These are phyloP conservation scores for Drechmeria coniospora DNA, from an alignment of 2,329 filamentous ascomycete species.

Conservation along the genomic window DNA sequence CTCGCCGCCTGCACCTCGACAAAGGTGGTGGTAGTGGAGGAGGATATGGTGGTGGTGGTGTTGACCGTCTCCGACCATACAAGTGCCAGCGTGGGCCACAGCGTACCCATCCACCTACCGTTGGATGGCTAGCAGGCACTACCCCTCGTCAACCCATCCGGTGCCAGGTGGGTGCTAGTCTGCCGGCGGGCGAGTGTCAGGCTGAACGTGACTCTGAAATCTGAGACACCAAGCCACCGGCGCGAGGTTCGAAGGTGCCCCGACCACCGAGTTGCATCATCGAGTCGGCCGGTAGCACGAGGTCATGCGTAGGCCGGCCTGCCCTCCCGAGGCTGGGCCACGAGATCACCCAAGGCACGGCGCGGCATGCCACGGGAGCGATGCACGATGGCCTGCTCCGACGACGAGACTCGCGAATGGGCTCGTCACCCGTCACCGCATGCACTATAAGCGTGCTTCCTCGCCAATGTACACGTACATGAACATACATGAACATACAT, in stretches of 20 bases:
- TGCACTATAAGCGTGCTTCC: no score
- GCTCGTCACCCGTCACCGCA: no score
- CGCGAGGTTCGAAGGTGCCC: constrained; percentile 9
- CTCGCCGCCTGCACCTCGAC: background rate
- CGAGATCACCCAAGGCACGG: constrained; percentile 16
- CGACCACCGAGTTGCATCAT: constrained; percentile 14
- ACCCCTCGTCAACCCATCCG: no score
- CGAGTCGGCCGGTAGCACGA: constrained; percentile 10
- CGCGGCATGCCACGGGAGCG: constrained; percentile 2
- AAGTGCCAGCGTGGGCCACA: no score
- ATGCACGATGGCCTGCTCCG: constrained; percentile 2
- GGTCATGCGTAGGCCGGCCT: constrained; percentile 11
- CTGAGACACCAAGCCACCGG: constrained; percentile 20
- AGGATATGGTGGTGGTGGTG: constrained; percentile 4
- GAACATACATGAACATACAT: no score
- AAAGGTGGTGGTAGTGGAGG: no score
- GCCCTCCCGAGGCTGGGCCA: constrained; percentile 8
- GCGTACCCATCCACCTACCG: no score
- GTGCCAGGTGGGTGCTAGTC: no score
- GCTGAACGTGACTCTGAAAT: constrained; percentile 21
- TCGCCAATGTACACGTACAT: no score
- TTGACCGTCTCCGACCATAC: constrained; percentile 1
- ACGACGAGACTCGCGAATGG: no score
- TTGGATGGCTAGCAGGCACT: no score
- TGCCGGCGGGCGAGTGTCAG: constrained; percentile 11